Base-by-base conservation (phyloP, 768 basidiomycete species). In the Sutorius australiensis region DNA sequence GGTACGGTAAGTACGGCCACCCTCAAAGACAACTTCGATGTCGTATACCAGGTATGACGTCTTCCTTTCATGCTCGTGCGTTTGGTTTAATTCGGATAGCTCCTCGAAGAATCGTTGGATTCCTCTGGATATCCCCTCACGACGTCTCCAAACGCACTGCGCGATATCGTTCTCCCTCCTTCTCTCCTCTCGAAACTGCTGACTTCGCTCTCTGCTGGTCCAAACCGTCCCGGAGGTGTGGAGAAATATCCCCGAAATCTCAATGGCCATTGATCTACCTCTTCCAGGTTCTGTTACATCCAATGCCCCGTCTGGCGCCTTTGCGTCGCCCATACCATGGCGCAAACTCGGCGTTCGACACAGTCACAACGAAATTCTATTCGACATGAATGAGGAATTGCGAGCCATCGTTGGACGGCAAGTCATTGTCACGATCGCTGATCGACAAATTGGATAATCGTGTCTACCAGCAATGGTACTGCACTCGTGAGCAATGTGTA, bases 61-160 rank as follows among this genome's bases (percentile, higher is more conserved):
- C 21, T 32, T 43, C 19, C 31, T 0, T 31, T 39, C 34, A 5
- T 6, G 3, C 7, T 33, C 36, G 14, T 47, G n/a, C 16, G 14
- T 40, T 30, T 1, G 13, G 17, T 51, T 51, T 57, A 38, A 51
- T 45, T 50, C 50, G 41, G 30, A 11, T 59, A 95, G 90, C 81
- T 98, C 16, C 79, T 97, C 30, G 95, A 95, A 72, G 95, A 98
- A 72, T 94, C 91, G n/a, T 74, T 98, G 27, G 94, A 95, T 65
- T 84, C 92, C 9, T 89, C 92, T 11, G 94, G 95, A 0, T 87
- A 94, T 65, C 94, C 94, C 0, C 75, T 95, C 34, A 97, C 94
- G 6, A 98, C 92, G 3, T 91, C 92, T 51, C 78, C 87, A 3
- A 95, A 92, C 62, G 86, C 91, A 17, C 77, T 98, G 2, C 84